Evolutionary conservation across 2,329 filamentous ascomycete species (phyloP), one percentile per base, ranked within the genome.

Genomic region (Ophiostoma sp.): DNA sequence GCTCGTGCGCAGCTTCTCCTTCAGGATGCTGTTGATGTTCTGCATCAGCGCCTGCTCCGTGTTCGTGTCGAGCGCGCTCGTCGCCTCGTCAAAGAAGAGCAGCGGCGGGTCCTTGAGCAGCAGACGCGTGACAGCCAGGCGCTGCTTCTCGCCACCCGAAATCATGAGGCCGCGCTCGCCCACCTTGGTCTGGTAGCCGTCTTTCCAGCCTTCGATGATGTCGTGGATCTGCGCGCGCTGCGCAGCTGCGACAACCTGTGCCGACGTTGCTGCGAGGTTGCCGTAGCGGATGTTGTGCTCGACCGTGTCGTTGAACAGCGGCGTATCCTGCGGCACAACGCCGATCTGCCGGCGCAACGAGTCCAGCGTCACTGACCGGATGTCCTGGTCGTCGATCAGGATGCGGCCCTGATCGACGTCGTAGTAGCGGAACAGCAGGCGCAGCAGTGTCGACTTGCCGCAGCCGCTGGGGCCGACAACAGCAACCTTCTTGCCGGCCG

Each of bases 201-300:
- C 89, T 0, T 92, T 92, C 76, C 96, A 89, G n/a, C 81, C 82
- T 68, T 85, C 81, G 70, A 97, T 89, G 66, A 90, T 92, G 62
- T 95, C 89, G 77, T 97, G 89, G 69, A 99, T 92, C 68, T 89
- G 87, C 2, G 95, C 94, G 67, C 92, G 85, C 75, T 88, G 87
- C 1, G 95, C 93, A 0, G 92, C 95, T 42, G 88, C 88, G 12
- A 87, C 77, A 7, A 99, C 89, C 69, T 89, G 83, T 44, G 92
- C 91, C 9, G 84, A 81, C 0, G 88, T 84, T 0, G 94, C 93
- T 16, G 52, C 36, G 71, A 98, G 85, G 72, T 90, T 86, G 66
- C 95, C 95, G 77, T 99, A 99, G 71, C 88, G 89, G 74, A 99
- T 97, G 76, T 99, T 99, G 77, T 97, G 92, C 76, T 91, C 90